Base-by-base conservation (phyloP, 164 flowering plant genomes). In the Annona cherimola region DNA sequence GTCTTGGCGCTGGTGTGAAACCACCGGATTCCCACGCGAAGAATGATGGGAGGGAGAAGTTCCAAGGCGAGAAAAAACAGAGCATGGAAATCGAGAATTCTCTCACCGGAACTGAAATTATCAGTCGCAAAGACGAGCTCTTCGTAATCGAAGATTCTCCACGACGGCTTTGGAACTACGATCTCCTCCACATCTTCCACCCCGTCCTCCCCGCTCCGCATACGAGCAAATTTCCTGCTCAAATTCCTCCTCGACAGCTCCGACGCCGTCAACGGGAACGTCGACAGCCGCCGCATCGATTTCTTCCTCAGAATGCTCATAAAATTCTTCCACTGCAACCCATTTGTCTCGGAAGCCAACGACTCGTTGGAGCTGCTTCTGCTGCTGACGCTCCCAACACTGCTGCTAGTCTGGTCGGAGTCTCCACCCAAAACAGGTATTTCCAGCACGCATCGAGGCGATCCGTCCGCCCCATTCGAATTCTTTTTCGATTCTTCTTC, bases 111-210 rank as follows among this genome's bases (percentile, higher is more conserved):
- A 50, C 83, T 84, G 83, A 89, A 94, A 82, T 89, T 78, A 71
- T 86, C 81, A 9, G 98, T 94, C 4, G 98, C 98, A 43, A 84
- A 78, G 0, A 79, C 85, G 26, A 94, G 92, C 79, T 94, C 96
- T 4, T 72, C 80, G 35, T 59, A 79, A 43, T 66, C 82, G 61
- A 90, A 94, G 78, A 77, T 87, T 81, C 86, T 81, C 97, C 97
- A 92, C 6, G 92, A 83, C 2, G 91, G 94, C 70, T 85, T 89
- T 8, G 83, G 60, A 50, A 79, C 63, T 5, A 6, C 39, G 39
- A 40, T 5, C 57, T 42, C 71, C 20, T 69, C 78, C 42, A 2
- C 82, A 2, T 73, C 86, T 26, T 78, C 85, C 42, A 78, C 64
- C 0, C 69, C 71, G 9, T 83, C 85, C 5, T 84, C 93, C 1